A percentile compares a stretch with the other conserved stretches of the same genome.
Conservation (phyloP, 805 yeast genomes). For the Myxozyma nipponensis region DNA sequence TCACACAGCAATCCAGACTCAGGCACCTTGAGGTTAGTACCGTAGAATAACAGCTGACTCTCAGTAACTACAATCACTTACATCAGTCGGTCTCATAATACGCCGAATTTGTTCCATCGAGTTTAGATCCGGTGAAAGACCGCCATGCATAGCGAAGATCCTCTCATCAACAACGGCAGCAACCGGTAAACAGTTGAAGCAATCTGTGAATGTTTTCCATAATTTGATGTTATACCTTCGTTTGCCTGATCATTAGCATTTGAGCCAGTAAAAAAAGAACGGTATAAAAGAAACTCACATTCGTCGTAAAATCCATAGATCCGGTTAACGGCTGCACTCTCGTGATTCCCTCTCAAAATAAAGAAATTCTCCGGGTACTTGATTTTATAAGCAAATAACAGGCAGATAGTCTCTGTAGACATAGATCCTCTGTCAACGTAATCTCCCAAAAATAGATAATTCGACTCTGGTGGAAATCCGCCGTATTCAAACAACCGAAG, state of each 20-base stretch:
- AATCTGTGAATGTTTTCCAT: conserved; percentile 98
- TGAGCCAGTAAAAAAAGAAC: background rate
- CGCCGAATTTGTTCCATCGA: conserved; percentile 98
- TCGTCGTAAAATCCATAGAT: conserved; percentile 98
- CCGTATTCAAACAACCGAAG: conserved; percentile 95
- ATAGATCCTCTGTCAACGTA: conserved; percentile 99
- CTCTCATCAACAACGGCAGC: conserved; percentile 98
- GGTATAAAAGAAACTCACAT: conserved; percentile 42
- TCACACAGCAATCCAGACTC: conserved; percentile 96
- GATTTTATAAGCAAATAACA: conserved; percentile 90
- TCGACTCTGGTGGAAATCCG: conserved; percentile 98
- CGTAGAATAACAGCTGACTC: no score
- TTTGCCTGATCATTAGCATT: conserved; percentile 42
- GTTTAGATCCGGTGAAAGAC: conserved; percentile 93
- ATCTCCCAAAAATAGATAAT: conserved; percentile 92
- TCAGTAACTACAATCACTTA: no score
- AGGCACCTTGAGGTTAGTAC: conserved; percentile 51
- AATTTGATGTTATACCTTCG: conserved; percentile 96
- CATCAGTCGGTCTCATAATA: conserved; percentile 97
- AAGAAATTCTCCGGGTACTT: conserved; percentile 98
- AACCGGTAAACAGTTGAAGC: conserved; percentile 96
- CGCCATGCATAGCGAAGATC: conserved; percentile 99
- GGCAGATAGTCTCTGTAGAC: conserved; percentile 91
- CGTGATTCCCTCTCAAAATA: conserved; percentile 96
- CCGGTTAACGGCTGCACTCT: conserved; percentile 96